These are phyloP conservation scores for Penicillium brevicompactum DNA, from an alignment of 2,329 filamentous ascomycete species.

Conservation along the genomic window DNA sequence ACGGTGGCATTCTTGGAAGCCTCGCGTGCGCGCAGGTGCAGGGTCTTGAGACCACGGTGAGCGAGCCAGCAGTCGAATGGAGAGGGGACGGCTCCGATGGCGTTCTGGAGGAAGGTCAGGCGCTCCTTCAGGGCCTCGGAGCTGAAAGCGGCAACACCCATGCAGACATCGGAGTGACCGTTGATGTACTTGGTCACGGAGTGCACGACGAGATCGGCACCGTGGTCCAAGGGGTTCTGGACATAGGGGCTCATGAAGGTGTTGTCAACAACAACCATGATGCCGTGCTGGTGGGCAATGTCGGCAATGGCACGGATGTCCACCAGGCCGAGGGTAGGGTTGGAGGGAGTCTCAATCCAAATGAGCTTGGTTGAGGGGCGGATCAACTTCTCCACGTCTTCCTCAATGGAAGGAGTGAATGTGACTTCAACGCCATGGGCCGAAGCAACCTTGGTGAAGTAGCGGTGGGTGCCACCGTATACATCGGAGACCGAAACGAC, in stretches of 20 bases:
- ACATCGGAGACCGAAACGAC: slow-evolving; percentile 97
- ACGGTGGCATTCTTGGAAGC: slow-evolving; percentile 78
- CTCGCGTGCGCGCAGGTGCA: slow-evolving; percentile 88
- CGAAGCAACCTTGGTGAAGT: slow-evolving; percentile 96
- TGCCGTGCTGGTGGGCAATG: slow-evolving; percentile 81
- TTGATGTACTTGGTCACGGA: slow-evolving; percentile 99
- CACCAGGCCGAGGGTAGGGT: slow-evolving; percentile 89
- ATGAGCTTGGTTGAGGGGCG: slow-evolving; percentile 86
- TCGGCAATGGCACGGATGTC: slow-evolving; percentile 86
- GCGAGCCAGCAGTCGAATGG: slow-evolving; percentile 98
- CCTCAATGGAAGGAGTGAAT: slow-evolving; percentile 89
- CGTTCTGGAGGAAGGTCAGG: slow-evolving; percentile 91
- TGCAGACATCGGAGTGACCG: slow-evolving; percentile 92
- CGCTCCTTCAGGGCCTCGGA: slow-evolving; percentile 74
- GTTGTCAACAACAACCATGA: slow-evolving; percentile 98
- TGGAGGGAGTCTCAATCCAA: slow-evolving; percentile 96
- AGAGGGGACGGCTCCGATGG: slow-evolving; percentile 91
- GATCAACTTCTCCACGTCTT: slow-evolving; percentile 83
- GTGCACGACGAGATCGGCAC: slow-evolving; percentile 95
- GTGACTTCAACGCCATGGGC: slow-evolving; percentile 93
- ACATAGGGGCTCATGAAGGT: slow-evolving; percentile 96
- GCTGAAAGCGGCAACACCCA: slow-evolving; percentile 97
- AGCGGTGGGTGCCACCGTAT: slow-evolving; percentile 96
- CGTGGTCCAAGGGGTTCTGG: slow-evolving; percentile 92
- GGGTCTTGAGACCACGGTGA: slow-evolving; percentile 93